Evolutionary conservation across 2,329 filamentous ascomycete species (phyloP), one percentile per base, ranked within the genome.

Genomic region (Fusarium temperatum): DNA sequence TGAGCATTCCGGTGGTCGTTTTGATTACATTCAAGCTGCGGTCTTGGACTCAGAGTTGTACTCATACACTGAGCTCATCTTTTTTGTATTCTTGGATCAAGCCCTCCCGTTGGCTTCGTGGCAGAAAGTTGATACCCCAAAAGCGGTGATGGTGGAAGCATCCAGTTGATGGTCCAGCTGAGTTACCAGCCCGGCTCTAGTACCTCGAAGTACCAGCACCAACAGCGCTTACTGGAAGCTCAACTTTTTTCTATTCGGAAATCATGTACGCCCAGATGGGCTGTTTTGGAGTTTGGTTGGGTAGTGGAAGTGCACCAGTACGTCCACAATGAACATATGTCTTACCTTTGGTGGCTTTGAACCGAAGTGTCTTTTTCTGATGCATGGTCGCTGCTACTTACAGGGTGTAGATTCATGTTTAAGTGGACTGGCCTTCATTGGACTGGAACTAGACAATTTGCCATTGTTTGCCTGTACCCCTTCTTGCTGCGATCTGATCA

Each of bases 61-160:
- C 66, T 74, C 72, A 60, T 62, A 73, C 63, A 48, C 73, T 78
- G 72, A 73, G 54, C 63, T 72, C 78, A 75, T 73, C 70, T 68
- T 63, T 75, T 72, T 75, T 75, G 44, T 66, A 58, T 66, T 69
- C 79, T 69, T 78, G 65, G 72, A 73, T 78, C 70, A 77, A 73
- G 54, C 75, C 63, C 66, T 45, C 64, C 69, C 71, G 61, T 71
- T 74, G 73, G 75, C 68, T 75, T 76, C 63, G 75, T 73, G 75
- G 76, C 74, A 78, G 74, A 78, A 80, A 75, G 78, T 80, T 82
- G 78, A 84, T 84, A 83, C 81, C 81, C 80, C 77, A 79, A 78
- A 79, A 77, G 62, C 70, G 70, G 72, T 68, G 74, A 75, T 66
- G 74, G 62, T 63, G 73, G 72, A 71, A 75, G 67, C 63, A 77